Conservation (phyloP, 1,139 yeast species). For the Geotrichum reessii region DNA sequence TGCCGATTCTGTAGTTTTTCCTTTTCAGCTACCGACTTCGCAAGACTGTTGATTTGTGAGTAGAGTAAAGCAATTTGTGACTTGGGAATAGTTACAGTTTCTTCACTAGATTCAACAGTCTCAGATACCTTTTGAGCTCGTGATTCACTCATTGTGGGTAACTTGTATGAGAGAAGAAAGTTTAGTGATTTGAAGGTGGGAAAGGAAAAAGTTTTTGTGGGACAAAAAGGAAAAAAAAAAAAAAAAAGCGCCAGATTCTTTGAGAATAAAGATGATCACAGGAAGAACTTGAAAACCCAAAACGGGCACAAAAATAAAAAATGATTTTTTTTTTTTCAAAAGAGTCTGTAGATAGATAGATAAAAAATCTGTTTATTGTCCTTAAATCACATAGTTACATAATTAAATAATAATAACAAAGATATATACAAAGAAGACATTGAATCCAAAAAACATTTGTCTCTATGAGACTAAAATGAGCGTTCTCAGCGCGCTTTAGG, state of each 20-base stretch:
- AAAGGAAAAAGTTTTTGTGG: not conserved
- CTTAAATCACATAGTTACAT: no score
- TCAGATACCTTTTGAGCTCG: not conserved
- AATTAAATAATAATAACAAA: no score
- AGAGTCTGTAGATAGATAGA: no score
- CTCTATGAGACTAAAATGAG: no score
- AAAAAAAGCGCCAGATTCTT: not conserved
- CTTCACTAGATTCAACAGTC: conserved; percentile 1
- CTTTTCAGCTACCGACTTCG: conserved; percentile 17
- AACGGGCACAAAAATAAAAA: no score
- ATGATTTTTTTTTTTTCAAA: no score
- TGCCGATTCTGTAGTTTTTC: not conserved
- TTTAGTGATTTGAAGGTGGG: not conserved
- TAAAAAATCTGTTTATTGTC: no score
- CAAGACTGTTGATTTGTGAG: conserved; percentile 13
- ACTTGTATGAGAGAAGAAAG: not conserved
- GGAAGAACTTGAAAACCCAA: no score
- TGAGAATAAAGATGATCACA: not conserved
- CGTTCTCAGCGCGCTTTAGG: no score
- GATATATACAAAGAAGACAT: no score
- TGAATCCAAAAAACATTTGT: no score
- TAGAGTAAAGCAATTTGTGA: conserved; percentile 14
- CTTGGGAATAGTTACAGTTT: conserved; percentile 15
- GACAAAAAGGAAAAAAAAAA: not conserved
- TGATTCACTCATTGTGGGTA: conserved; percentile 1